Conservation (phyloP, 495 filamentous ascomycete species). For the Podospora sp. region DNA sequence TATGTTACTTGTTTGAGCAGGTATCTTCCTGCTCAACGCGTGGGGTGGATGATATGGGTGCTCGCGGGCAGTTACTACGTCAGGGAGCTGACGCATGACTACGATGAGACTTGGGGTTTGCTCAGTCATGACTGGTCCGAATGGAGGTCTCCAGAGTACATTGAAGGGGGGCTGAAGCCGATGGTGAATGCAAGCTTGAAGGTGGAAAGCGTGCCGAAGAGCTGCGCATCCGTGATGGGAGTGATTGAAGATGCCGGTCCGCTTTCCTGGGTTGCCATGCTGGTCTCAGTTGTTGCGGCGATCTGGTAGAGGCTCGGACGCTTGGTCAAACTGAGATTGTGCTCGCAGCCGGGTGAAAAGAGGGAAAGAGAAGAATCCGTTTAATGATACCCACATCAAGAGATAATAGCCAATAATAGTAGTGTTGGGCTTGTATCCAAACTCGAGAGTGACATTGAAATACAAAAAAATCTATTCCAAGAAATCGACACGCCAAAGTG, state of each 20-base stretch:
- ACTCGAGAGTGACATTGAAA: neutral
- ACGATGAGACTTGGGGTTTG: conserved; percentile 45
- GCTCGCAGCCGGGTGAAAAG: neutral
- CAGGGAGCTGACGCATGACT: conserved; percentile 49
- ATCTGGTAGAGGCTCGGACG: neutral
- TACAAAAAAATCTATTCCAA: neutral
- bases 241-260: neutral
- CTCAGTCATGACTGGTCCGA: conserved; percentile 45
- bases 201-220: neutral
- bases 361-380: neutral
- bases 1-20: conserved; percentile 52
- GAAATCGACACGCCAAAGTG: neutral
- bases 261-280: neutral
- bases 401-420: neutral
- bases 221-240: neutral
- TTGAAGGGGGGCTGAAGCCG: conserved; percentile 35
- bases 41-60: conserved; percentile 62
- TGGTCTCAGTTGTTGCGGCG: neutral
- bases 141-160: conserved; percentile 42
- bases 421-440: neutral
- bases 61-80: conserved; percentile 59
- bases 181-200: conserved; percentile 33
- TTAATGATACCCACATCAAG: neutral
- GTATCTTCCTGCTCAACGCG: conserved; percentile 48
- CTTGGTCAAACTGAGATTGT: neutral